These are phyloP conservation scores for Physcomitrium patens DNA, from an alignment of 225 moss, liverwort and hornwort genomes.

Conservation along the genomic window DNA sequence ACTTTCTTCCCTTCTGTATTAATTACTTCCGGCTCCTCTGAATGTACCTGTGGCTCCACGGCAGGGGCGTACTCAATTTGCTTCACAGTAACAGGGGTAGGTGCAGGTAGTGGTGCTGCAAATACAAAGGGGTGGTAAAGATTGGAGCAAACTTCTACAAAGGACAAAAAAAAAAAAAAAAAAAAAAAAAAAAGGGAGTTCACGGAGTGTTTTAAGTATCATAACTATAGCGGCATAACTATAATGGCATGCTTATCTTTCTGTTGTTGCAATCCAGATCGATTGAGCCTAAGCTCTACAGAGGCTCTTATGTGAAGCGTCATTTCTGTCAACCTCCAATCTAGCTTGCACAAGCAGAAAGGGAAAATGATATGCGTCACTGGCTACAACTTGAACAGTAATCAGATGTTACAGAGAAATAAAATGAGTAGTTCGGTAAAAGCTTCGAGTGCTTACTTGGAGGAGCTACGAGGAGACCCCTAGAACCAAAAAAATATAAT, in stretches of 20 bases:
- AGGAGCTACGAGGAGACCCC: slow-evolving; percentile 52
- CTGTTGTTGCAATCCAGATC: too few relatives aligned
- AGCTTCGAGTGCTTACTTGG: slow-evolving; percentile 50
- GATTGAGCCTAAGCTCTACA: too few relatives aligned
- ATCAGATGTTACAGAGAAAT: not conserved
- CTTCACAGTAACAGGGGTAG: slow-evolving; percentile 25
- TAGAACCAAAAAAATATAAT: slow-evolving; percentile 63
- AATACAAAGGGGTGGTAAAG: slow-evolving; percentile 4
- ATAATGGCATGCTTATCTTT: too few relatives aligned
- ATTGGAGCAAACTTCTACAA: not conserved
- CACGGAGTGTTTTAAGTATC: not conserved
- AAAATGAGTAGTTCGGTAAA: not conserved
- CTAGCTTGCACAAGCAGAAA: not conserved
- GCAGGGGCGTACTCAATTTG: slow-evolving; percentile 24
- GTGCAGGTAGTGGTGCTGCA: slow-evolving; percentile 43
- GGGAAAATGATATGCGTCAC: not conserved
- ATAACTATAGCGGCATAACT: not conserved
- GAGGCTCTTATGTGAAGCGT: too few relatives aligned
- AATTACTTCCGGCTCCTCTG: slow-evolving; percentile 43
- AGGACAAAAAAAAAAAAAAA: too few relatives aligned
- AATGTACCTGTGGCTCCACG: slow-evolving; percentile 19
- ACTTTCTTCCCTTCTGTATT: slow-evolving; percentile 34
- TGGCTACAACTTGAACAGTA: not conserved
- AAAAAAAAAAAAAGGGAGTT: not conserved
- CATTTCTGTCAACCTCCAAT: not conserved